phyloP scores from a whole-genome alignment of 2,329 filamentous ascomycete genomes.

The Coleophoma cylindrospora region DNA sequence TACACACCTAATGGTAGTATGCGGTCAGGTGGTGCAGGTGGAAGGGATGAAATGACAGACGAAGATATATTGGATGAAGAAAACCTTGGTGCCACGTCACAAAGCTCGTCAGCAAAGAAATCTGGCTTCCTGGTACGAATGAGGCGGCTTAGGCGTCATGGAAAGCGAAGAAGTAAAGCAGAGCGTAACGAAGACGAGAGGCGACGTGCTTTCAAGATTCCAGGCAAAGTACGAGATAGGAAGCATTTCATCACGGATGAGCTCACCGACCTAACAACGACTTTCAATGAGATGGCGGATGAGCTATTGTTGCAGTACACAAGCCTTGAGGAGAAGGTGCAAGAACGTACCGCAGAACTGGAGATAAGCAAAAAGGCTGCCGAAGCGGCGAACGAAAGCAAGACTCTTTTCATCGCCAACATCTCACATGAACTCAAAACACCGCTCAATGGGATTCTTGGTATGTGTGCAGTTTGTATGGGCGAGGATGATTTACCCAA shows the following conservation, averaged over 20 bases:
- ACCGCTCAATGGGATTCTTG: slow-evolving; percentile 90
- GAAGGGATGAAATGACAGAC: slow-evolving; percentile 11
- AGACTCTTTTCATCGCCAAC: slow-evolving; percentile 96
- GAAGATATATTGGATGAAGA: slow-evolving; percentile 19
- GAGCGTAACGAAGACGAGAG: slow-evolving; percentile 34
- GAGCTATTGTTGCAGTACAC: slow-evolving; percentile 85
- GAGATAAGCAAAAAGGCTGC: slow-evolving; percentile 88
- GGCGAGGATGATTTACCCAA: slow-evolving; percentile 75
- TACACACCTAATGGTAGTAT: slow-evolving; percentile 25
- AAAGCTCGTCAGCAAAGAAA: slow-evolving; percentile 23
- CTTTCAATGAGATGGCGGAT: slow-evolving; percentile 92
- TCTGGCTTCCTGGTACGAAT: slow-evolving; percentile 23
- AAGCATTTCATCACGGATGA: slow-evolving; percentile 80
- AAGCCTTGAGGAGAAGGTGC: slow-evolving; percentile 77
- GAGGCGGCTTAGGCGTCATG: slow-evolving; percentile 16
- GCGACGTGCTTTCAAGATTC: slow-evolving; percentile 67
- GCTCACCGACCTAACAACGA: slow-evolving; percentile 73
- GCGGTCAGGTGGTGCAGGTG: slow-evolving; percentile 20
- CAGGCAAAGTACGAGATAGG: slow-evolving; percentile 71
- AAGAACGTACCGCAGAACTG: slow-evolving; percentile 75
- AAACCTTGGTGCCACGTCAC: slow-evolving; percentile 17
- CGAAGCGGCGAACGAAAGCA: slow-evolving; percentile 93
- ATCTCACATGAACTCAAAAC: slow-evolving; percentile 87
- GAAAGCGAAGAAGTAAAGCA: slow-evolving; percentile 17
- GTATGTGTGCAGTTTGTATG: slow-evolving; percentile 92